Base-by-base conservation (phyloP, 2,329 filamentous ascomycete species). In the Paraphaeosphaeria minitans region DNA sequence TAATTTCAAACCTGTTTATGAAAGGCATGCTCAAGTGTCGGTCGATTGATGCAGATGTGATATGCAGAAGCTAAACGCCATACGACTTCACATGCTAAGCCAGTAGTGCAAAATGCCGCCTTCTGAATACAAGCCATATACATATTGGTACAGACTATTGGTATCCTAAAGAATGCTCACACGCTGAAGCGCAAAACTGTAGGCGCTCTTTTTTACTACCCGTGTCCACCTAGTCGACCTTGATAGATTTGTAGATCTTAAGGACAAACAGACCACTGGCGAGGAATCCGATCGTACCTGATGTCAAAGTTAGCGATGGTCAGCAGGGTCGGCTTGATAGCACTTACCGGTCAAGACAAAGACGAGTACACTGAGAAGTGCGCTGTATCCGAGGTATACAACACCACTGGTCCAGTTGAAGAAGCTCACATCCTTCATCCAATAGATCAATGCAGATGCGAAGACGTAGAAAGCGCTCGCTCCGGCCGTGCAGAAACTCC, bases 241-340 rank as follows among this genome's bases (percentile, higher is more conserved):
- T 99, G 81, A 99, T 96, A n/a, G 93, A 97, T 24, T 87, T 83
- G 77, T 99, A 99, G 61, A 99, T 99, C 77, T 91, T 94, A 66
- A 91, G 87, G 54, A 96, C 90, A 75, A 99, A 99, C 75, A 90
- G 85, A 92, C 93, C 98, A 75, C 92, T 96, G 9, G 95, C 88
- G 69, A 97, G 92, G 82, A 95, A 97, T 56, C 95, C 95, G 74
- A 99, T 98, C 0, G 94, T 91, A 33, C 94, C 95, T 97, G 5
- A 8, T 5, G 19, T 0, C 2, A 14, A 41, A 39, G n/a, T 33
- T 35, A 33, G 51, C 19, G 21, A 39, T 39, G 10, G 43, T 16
- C 4, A 42, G 37, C 12, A 29, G 14, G 42, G 29, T 47, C 16
- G 52, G 60, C 41, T 54, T n/a, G 2, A 8, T 4, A 5, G 19